Base-by-base conservation (phyloP, 1,284 basidiomycete genomes). In the Prillingera fragicola region DNA sequence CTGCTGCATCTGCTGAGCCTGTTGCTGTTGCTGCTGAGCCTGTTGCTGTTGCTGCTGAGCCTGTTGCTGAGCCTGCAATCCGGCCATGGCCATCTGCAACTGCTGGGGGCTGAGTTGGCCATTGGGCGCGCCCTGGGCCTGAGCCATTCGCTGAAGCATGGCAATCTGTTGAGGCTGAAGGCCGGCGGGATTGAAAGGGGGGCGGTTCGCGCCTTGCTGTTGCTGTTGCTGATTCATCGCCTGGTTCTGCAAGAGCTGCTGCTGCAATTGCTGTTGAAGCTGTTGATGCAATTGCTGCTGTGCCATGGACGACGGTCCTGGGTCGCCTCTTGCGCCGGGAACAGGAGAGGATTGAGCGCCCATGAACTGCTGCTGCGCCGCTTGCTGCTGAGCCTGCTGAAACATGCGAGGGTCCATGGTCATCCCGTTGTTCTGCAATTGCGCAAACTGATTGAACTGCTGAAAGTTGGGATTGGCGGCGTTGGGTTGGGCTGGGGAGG, bases 271-370 rank as follows among this genome's bases (percentile, higher is more conserved):
- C 27, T 48, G 19, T 24, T 52, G 33, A 14, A 35, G 41, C 21
- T 42, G 41, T 8, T 41, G 33, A 17, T 41, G 26, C 27, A 38
- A 10, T 21, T 41, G 40, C 18, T 41, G 48, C 35, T 36, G 43
- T 5, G 55, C 50, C 48, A 60, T 52, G 24, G 59, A 56, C 2
- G 53, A 54, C 6, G 58, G 58, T 10, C 60, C 60, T n/a, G 60
- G 58, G 40, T 55, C 58, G 33, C 56, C 59, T 26, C 41, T 44
- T 9, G 50, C 47, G 18, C 54, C 57, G 8, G 53, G 50, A 17
- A 55, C 43, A 17, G 55, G 33, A 8, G 55, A 54, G 5, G 41
- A 52, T 46, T 15, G 54, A 43, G 46, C 27, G 40, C 48, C 46
- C 13, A 47, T 45, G 24, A 45, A 41, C 38, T 48, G 47, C 23